phyloP scores from a whole-genome alignment of 768 basidiomycete species.

The Collybia mongolica region DNA sequence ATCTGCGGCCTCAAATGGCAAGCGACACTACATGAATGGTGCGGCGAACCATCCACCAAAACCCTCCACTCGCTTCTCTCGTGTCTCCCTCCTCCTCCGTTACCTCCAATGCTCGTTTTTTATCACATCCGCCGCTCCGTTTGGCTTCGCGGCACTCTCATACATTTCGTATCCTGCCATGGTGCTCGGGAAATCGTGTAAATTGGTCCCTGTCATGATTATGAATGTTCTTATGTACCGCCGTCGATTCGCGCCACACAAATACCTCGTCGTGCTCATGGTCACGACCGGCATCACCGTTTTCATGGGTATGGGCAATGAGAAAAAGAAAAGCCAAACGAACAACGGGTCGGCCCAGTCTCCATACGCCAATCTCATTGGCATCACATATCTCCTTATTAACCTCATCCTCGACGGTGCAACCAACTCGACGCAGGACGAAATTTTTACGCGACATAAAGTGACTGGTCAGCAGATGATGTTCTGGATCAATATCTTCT shows the following conservation, averaged over 20 bases:
- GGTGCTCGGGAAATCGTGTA: slow-evolving; percentile 98
- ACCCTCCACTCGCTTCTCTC: slow-evolving; percentile 33
- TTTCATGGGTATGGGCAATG: slow-evolving; percentile 88
- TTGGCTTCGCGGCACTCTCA: slow-evolving; percentile 92
- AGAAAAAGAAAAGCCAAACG: slow-evolving; percentile 39
- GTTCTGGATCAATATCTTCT: slow-evolving; percentile 94
- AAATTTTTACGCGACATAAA: slow-evolving; percentile 81
- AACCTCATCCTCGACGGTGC: slow-evolving; percentile 93
- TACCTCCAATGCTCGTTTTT: slow-evolving; percentile 86
- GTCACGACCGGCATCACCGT: slow-evolving; percentile 90
- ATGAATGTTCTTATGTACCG: slow-evolving; percentile 97
- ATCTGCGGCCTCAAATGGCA: slow-evolving; percentile 20
- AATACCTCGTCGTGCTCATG: slow-evolving; percentile 93
- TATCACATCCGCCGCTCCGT: slow-evolving; percentile 90
- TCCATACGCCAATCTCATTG: slow-evolving; percentile 63
- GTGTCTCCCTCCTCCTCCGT: slow-evolving; percentile 55
- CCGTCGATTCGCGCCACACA: slow-evolving; percentile 88
- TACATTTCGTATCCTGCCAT: slow-evolving; percentile 98
- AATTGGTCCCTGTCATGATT: slow-evolving; percentile 97
- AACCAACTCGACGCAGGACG: slow-evolving; percentile 95
- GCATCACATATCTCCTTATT: slow-evolving; percentile 72
- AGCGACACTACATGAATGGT: slow-evolving; percentile 32
- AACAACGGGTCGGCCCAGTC: slow-evolving; percentile 31
- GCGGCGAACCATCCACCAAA: slow-evolving; percentile 25
- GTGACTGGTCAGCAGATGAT: slow-evolving; percentile 96